Conservation (phyloP, 2,329 filamentous ascomycete genomes). For the Pseudogymnoascus sp. region DNA sequence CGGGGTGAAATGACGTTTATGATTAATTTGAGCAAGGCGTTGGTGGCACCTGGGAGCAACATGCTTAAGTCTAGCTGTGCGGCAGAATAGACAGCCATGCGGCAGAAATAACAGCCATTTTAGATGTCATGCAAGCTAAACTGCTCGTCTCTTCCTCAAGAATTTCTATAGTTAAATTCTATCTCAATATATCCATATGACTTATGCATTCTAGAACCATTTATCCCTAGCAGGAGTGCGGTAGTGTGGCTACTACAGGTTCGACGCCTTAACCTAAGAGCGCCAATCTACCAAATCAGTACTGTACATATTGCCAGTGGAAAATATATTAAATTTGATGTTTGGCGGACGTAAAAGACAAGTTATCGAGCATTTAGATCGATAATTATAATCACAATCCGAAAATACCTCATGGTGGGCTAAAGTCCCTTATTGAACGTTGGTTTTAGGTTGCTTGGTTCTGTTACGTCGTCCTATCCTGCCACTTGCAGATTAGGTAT, state of each 20-base stretch:
- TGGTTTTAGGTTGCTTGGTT: not conserved
- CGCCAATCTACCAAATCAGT: not conserved
- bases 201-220: not conserved
- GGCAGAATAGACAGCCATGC: not conserved
- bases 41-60: slow-evolving; percentile 1
- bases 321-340: not conserved
- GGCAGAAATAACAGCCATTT: not conserved
- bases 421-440: not conserved
- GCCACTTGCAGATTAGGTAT: not conserved
- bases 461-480: not conserved
- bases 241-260: not conserved
- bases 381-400: not conserved
- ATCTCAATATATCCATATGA: not conserved
- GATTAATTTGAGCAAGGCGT: slow-evolving; percentile 6
- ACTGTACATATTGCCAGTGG: too few species aligned
- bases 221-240: not conserved
- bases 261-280: not conserved
- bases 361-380: not conserved
- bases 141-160: not conserved
- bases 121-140: slow-evolving; percentile 2
- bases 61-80: slow-evolving; percentile 1
- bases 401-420: not conserved
- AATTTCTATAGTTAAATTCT: not conserved
- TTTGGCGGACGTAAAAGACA: not conserved
- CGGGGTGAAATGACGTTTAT: not conserved